Percentiles rank a stretch among this genome's conserved stretches.
Evolutionary conservation across 2,329 filamentous ascomycete species (phyloP).

Genomic region (Ampelomyces quisqualis): DNA sequence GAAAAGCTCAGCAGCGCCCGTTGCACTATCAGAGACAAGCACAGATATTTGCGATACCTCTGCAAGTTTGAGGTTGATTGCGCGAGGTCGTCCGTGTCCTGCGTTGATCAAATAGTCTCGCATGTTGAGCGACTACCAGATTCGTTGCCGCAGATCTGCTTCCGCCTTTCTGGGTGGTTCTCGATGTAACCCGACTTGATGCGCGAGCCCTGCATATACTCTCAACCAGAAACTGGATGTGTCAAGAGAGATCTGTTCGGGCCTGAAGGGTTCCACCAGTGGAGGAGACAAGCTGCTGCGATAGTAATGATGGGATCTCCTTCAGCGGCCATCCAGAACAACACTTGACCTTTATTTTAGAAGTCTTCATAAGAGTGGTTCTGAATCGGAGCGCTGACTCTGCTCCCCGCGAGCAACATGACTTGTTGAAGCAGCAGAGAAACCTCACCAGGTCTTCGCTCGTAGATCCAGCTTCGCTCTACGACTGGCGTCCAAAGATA

Average conservation of each 20-base stretch:
- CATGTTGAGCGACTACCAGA: constrained; percentile 50
- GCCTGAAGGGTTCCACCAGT: constrained; percentile 50
- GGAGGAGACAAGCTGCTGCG: constrained; percentile 43
- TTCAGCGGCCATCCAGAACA: constrained; percentile 41
- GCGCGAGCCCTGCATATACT: constrained; percentile 46
- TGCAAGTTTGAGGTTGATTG: constrained; percentile 45
- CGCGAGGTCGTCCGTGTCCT: constrained; percentile 45
- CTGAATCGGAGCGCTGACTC: constrained; percentile 41
- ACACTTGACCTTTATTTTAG: constrained; percentile 35
- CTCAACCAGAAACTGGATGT: constrained; percentile 50
- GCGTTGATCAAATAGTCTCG: constrained; percentile 47
- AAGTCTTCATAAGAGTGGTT: constrained; percentile 38
- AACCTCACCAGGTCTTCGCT: constrained; percentile 26
- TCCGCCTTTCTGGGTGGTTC: constrained; percentile 42
- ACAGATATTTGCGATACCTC: constrained; percentile 43
- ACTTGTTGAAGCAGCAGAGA: constrained; percentile 41
- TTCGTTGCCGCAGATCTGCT: constrained; percentile 40
- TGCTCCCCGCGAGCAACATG: constrained; percentile 47
- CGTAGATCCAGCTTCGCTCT: constrained; percentile 45
- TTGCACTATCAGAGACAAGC: constrained; percentile 39
- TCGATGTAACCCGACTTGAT: constrained; percentile 49
- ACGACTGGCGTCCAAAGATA: constrained; percentile 48
- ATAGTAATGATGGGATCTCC: constrained; percentile 46
- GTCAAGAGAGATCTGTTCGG: constrained; percentile 47
- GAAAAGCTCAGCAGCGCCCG: constrained; percentile 39